These are phyloP conservation scores for Lithospermum erythrorhizon DNA, from an alignment of 257 asterid genomes.

Conservation along the genomic window DNA sequence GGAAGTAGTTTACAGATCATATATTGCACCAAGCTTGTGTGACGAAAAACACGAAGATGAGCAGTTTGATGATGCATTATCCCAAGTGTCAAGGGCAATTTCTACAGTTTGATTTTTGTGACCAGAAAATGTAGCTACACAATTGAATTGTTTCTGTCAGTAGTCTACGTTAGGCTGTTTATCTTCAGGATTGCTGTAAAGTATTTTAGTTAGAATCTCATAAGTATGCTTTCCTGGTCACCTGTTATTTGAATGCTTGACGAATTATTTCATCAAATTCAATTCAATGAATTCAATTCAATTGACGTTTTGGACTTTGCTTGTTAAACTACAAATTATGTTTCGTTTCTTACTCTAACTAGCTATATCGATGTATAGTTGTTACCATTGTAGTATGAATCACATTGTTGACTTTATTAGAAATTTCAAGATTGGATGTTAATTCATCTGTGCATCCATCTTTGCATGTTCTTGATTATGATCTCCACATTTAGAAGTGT, in stretches of 20 bases:
- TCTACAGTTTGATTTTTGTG: conserved; percentile 16
- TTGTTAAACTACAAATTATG: no score
- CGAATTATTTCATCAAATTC: no score
- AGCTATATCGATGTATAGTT: no score
- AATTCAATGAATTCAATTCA: no score
- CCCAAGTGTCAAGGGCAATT: conserved; percentile 42
- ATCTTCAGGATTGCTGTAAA: neutral
- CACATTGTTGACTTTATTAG: no score
- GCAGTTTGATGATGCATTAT: conserved; percentile 59
- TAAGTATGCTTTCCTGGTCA: neutral
- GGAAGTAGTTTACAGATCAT: conserved; percentile 57
- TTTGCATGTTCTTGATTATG: no score
- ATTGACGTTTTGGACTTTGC: no score
- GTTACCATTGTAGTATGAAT: no score
- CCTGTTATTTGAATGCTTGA: neutral
- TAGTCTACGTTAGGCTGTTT: neutral
- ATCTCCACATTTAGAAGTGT: no score
- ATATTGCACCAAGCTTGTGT: conserved; percentile 55
- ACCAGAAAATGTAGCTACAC: neutral
- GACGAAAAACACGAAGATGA: conserved; percentile 54
- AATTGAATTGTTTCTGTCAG: neutral
- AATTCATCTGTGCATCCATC: no score
- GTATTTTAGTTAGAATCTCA: neutral
- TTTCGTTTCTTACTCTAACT: no score
- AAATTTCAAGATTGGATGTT: no score